Base-by-base conservation (phyloP, 148 eudicot genomes). In the Rhododendron kiyosumense region DNA sequence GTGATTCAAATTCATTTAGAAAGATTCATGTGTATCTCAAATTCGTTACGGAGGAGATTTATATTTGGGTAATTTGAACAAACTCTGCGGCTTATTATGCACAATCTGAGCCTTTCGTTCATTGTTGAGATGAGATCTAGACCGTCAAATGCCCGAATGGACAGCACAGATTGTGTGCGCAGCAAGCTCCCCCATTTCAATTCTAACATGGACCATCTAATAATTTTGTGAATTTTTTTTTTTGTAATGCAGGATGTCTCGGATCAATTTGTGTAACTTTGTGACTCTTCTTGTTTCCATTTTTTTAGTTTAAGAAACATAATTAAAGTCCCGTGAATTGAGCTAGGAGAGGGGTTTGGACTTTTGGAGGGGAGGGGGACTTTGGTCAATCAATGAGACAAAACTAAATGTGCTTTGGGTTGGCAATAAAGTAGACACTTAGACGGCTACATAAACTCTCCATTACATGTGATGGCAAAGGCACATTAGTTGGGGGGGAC, bases 401-500 rank as follows among this genome's bases (percentile, higher is more conserved):
- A 91, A 91, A 4, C 51, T 59, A 82, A 41, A 77, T 87, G 88
- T 87, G 89, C 57, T 69, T 87, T 84, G 45, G 83, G 89, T 83
- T 78, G 89, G 83, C 41, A 84, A 84, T 84, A 84, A 79, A 89
- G 85, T 54, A 71, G 75, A 82, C 82, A 79, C 83, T 81, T 86
- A 86, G 89, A 88, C 89, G 90, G 92, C 90, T 86, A 86, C 84
- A 85, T 86, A 87, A 88, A 86, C 90, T 88, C 90, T 84, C 86
- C 87, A 88, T 86, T 85, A 89, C 91, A 87, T 86, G 89, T 71
- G 82, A 86, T 49, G 36, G 36, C 85, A 82, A 86, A 84, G 20
- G 28, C 15, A 18, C 80, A 83, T 85, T 84, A 79, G 82, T 84
- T 79, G 88, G 85, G 81, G 49, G 45, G 85, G 84, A 88, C 90